These are phyloP conservation scores for Malbranchea cinnamomea DNA, from an alignment of 2,329 filamentous ascomycete species.

Conservation along the genomic window DNA sequence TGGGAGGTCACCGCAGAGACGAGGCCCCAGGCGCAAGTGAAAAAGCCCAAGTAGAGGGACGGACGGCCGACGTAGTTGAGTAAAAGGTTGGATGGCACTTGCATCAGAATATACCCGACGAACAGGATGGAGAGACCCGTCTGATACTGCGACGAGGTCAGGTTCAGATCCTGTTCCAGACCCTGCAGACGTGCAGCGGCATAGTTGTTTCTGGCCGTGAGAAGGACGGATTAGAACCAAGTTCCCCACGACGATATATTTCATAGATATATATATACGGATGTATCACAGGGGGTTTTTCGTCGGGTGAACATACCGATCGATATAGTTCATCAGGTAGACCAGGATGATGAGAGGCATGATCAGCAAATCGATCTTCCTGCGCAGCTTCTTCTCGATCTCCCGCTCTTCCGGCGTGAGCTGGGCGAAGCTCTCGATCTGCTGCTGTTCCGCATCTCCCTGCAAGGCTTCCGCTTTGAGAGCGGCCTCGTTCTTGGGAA, in stretches of 20 bases:
- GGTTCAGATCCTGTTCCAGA: conserved; percentile 21
- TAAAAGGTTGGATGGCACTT: conserved; percentile 32
- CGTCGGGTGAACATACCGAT: conserved; percentile 19
- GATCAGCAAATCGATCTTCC: conserved; percentile 22
- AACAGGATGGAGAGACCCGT: conserved; percentile 29
- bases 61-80: conserved; percentile 28
- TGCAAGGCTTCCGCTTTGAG: not conserved
- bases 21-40: conserved; percentile 30
- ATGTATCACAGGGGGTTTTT: not conserved
- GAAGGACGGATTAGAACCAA: too few species aligned
- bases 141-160: conserved; percentile 23
- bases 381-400: conserved; percentile 22
- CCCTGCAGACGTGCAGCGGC: conserved; percentile 30
- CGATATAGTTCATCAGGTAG: conserved; percentile 31
- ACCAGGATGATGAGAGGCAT: conserved; percentile 27
- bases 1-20: conserved; percentile 30
- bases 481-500: not conserved
- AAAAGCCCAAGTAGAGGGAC: conserved; percentile 29
- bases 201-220: conserved; percentile 33
- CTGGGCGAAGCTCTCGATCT: not conserved
- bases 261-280: conserved; percentile 1
- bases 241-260: too few species aligned
- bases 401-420: conserved; percentile 16
- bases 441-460: too few species aligned
- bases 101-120: conserved; percentile 30